Evolutionary conservation across 208 protist genomes (phyloP), one percentile per base, ranked within the genome.

Genomic region (Herpetomonas muscarum): DNA sequence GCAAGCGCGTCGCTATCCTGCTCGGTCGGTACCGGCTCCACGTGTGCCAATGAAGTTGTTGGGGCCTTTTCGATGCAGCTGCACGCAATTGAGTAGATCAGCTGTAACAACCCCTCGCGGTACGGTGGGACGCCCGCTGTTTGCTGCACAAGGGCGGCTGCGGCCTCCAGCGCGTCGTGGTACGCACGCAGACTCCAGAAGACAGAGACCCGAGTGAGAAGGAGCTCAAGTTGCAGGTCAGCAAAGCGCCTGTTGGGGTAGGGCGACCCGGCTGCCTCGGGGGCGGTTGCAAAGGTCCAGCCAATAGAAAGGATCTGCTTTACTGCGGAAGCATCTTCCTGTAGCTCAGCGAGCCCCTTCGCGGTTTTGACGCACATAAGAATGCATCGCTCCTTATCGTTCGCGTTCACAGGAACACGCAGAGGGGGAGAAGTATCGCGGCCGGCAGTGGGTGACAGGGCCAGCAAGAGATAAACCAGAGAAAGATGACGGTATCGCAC

Each of bases 351-450:
- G 2, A 90, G 47, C 5, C 47, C 53, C 17, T 82, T 85, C 37
- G 71, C 68, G 17, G 84, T 81, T 58, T 91, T 90, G 6, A 93
- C 61, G 44, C 83, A 93, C 73, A 93, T 85, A 1, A 93, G 26
- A 21, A 91, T 70, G 67, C 77, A 87, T 41, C 84, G 77, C 47
- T 91, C 82, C 0, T 70, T 68, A 19, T 91, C 81, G 15, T 67
- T 34, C 26, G 49, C 51, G 61, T 91, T n/a, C n/a, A n/a, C n/a
- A n/a, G n/a, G n/a, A n/a, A n/a, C n/a, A n/a, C n/a, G n/a, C n/a
- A n/a, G n/a, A n/a, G n/a, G n/a, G n/a, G n/a, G n/a, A n/a, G n/a
- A n/a, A n/a, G n/a, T n/a, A n/a, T n/a, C n/a, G n/a, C n/a, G n/a
- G n/a, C n/a, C n/a, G n/a, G n/a, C n/a, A n/a, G n/a, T n/a, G n/a